Conservation (phyloP, 2,329 filamentous ascomycete genomes). For the Beauveria bassiana region DNA sequence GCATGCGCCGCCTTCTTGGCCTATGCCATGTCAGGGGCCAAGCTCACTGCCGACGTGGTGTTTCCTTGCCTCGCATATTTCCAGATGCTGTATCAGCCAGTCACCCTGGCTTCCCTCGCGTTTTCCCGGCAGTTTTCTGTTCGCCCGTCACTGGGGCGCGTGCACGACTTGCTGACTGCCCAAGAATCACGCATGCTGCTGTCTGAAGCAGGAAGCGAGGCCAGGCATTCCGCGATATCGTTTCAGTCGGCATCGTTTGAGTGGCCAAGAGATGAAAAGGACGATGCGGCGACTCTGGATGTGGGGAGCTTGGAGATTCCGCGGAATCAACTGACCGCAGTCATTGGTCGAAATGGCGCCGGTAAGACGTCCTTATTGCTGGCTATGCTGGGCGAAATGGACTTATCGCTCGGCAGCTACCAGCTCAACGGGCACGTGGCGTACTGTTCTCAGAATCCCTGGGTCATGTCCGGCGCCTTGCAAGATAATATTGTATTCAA, state of each 20-base stretch:
- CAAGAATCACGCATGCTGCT: neutral
- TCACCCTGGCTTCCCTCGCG: conserved; percentile 1
- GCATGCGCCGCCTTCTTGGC: conserved; percentile 4
- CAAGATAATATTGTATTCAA: conserved; percentile 8
- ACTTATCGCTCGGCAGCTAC: no score
- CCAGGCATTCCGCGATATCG: neutral
- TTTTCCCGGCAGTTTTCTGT: conserved; percentile 5
- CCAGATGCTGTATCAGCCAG: neutral
- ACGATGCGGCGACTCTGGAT: neutral
- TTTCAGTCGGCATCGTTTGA: neutral
- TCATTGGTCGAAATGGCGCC: conserved; percentile 5
- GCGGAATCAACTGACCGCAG: neutral
- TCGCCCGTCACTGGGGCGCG: neutral
- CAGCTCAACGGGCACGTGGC: conserved; percentile 3
- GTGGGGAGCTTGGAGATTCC: neutral
- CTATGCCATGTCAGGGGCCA: neutral
- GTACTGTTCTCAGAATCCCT: conserved; percentile 4
- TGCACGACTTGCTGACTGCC: neutral
- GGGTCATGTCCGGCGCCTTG: neutral
- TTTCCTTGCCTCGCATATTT: conserved; percentile 5
- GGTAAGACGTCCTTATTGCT: conserved; percentile 5
- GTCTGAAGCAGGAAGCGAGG: neutral
- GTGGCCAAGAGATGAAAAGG: neutral
- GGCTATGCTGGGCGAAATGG: conserved; percentile 9
- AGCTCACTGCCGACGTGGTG: neutral